Percentiles rank a stretch among this genome's conserved stretches.
Conservation (phyloP, 352 stramenopile species). For the Lagenidium sp. region DNA sequence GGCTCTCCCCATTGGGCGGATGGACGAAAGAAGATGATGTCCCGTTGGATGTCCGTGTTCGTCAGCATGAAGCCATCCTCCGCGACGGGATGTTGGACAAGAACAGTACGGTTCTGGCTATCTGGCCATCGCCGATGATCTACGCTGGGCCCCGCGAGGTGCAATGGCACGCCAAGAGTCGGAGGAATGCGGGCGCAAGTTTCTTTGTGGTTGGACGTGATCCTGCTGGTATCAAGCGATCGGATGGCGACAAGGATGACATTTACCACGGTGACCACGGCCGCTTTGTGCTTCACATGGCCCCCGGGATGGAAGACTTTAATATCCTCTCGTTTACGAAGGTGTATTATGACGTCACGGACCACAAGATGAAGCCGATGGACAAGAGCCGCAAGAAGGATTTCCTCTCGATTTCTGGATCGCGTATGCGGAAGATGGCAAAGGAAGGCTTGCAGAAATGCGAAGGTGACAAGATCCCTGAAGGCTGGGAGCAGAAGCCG, state of each 20-base stretch:
- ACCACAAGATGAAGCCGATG: conserved; percentile 97
- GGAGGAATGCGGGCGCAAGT: conserved; percentile 92
- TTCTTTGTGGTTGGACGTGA: conserved; percentile 98
- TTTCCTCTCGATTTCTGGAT: conserved; percentile 98
- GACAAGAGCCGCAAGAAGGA: conserved; percentile 89
- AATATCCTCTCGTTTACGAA: conserved; percentile 95
- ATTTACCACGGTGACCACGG: conserved; percentile 97
- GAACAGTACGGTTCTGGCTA: conserved; percentile 95
- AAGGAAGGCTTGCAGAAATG: conserved; percentile 92
- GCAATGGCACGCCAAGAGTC: conserved; percentile 97
- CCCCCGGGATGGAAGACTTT: conserved; percentile 92
- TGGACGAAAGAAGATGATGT: conserved; percentile 99
- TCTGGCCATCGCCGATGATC: conserved; percentile 98
- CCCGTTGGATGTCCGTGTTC: conserved; percentile 95
- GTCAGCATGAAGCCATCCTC: conserved; percentile 93
- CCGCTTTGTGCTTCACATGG: conserved; percentile 95
- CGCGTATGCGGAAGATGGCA: conserved; percentile 96
- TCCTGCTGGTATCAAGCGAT: conserved; percentile 97
- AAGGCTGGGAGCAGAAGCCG: conserved; percentile 63
- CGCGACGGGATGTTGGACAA: conserved; percentile 93
- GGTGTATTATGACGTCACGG: conserved; percentile 96
- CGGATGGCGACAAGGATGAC: conserved; percentile 90
- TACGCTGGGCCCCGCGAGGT: conserved; percentile 97
- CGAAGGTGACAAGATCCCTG: conserved; percentile 47
- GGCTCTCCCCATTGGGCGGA: conserved; percentile 94